Percentiles rank a stretch among this genome's conserved stretches.
Conservation (phyloP, 352 stramenopile species). For the Blastocystis sp. region DNA sequence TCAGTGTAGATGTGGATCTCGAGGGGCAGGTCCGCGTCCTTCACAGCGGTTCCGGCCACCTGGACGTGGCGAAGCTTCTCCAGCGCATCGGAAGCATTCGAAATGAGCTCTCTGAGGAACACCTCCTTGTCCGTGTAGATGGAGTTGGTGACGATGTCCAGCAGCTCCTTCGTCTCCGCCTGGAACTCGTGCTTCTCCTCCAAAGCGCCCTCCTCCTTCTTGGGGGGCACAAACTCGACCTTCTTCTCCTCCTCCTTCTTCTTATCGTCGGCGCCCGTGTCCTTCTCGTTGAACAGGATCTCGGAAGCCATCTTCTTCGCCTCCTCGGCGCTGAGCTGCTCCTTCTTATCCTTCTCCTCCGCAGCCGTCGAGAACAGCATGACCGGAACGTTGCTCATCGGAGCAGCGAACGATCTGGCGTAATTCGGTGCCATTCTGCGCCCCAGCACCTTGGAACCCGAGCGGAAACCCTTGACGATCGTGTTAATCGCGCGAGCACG, state of each 20-base stretch:
- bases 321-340: constrained; percentile 50
- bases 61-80: constrained; percentile 96
- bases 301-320: constrained; percentile 67
- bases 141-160: constrained; percentile 97
- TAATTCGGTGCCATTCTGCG: constrained; percentile 32
- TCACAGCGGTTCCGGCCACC: constrained; percentile 75
- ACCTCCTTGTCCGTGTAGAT: constrained; percentile 99
- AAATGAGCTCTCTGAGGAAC: constrained; percentile 96
- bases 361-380: constrained; percentile 57
- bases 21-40: constrained; percentile 83
- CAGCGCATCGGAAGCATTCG: constrained; percentile 94
- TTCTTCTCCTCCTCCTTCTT: constrained; percentile 61
- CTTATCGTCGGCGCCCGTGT: not conserved
- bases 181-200: constrained; percentile 85
- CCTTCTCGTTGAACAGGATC: constrained; percentile 69
- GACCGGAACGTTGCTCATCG: constrained; percentile 20
- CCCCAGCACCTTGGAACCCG: not conserved
- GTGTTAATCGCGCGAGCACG: constrained; percentile 49
- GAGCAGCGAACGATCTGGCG: constrained; percentile 16
- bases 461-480: constrained; percentile 48
- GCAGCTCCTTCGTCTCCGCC: constrained; percentile 87
- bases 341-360: constrained; percentile 55
- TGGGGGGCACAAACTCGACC: constrained; percentile 57
- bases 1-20: constrained; percentile 94
- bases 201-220: constrained; percentile 64